These are phyloP conservation scores for Carex parvula DNA, from an alignment of 176 grass and related monocot species.

Conservation along the genomic window DNA sequence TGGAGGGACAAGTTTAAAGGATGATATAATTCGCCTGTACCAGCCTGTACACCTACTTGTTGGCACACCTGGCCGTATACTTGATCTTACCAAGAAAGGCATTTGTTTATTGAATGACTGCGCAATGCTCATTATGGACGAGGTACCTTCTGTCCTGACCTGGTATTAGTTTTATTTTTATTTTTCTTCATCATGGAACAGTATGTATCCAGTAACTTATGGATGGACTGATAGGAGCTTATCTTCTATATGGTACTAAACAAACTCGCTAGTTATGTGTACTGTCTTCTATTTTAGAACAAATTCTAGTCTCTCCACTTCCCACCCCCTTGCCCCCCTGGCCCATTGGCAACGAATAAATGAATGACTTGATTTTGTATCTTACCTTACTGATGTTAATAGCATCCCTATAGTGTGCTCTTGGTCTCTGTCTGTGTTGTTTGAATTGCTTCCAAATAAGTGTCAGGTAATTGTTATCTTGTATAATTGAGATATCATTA, in stretches of 20 bases:
- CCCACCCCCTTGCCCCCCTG: no score
- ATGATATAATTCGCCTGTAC: slow-evolving; percentile 86
- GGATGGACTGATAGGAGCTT: background rate
- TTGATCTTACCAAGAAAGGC: slow-evolving; percentile 80
- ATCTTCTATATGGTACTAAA: background rate
- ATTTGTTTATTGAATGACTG: slow-evolving; percentile 72
- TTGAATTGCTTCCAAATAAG: background rate
- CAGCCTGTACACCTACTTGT: slow-evolving; percentile 93
- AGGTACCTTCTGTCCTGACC: slow-evolving; percentile 43
- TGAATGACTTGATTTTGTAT: background rate
- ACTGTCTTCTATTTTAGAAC: background rate
- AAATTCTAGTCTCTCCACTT: background rate
- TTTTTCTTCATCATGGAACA: background rate
- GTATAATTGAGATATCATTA: background rate
- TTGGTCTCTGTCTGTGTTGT: background rate
- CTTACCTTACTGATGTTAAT: background rate
- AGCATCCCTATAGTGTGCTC: background rate
- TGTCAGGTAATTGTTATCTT: background rate
- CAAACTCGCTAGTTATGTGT: background rate
- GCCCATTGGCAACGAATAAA: background rate
- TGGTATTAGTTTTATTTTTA: background rate
- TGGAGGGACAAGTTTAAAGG: slow-evolving; percentile 92
- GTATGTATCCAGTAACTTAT: background rate
- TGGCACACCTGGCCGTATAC: slow-evolving; percentile 81
- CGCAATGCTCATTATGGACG: slow-evolving; percentile 95